Evolutionary conservation across 805 yeast genomes (phyloP), one percentile per base, ranked within the genome.

Genomic region (Metschnikowia cubensis): DNA sequence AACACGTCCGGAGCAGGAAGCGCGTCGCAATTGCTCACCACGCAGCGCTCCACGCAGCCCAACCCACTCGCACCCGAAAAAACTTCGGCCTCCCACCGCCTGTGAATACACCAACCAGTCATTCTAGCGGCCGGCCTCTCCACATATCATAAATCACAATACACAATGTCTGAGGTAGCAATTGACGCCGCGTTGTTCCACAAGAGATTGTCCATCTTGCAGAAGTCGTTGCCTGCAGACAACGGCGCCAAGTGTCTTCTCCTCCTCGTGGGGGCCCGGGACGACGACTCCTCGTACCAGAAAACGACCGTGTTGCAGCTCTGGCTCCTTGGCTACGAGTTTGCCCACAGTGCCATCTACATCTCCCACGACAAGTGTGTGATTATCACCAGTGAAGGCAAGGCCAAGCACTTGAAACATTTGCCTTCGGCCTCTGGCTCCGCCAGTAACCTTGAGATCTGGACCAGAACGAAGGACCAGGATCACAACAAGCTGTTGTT

Each of bases 281-380:
- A 89, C 63, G 94, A 87, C 52, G 92, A 87, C 56, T 87, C 89
- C 65, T 95, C 96, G 43, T 90, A 89, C 68, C 89, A 87, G 64
- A 89, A 89, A 68, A 85, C 96, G 11, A 84, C 96, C 0, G 84
- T 87, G 41, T 69, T 91, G 42, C 97, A 91, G 65, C 86, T 83
- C 47, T 92, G 98, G 98, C 72, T 92, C 48, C 71, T 92, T 44
- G 96, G 97, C 3, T 92, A 91, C 65, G 98, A 94, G 65, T 92
- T 92, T 63, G 95, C 96, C n/a, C 94, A 94, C 45, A 90, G 97
- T 1, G 83, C 83, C 31, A 69, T 92, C 47, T 81, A 77, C 45
- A 70, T 91, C 50, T 79, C 87, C 3, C 75, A 77, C 48, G 80
- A 78, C 35, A 82, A 81, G 56, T 72, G 82, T 35, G 67, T 82